Base-by-base conservation (phyloP, 208 protist species). In the Trypanosoma caninum region DNA sequence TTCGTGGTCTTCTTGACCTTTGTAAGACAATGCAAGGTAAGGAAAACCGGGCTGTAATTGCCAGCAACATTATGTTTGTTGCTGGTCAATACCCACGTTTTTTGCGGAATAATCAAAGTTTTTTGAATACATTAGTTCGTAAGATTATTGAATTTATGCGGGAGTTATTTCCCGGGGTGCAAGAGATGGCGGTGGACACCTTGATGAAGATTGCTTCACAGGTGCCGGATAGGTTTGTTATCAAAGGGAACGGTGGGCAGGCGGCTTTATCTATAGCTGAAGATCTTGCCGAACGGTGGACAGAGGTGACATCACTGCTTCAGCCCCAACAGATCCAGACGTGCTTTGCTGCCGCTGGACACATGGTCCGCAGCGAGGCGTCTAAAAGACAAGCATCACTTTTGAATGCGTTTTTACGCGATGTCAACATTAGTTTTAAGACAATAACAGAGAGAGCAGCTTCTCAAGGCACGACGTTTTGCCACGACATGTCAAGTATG, bases 91-190 rank as follows among this genome's bases (percentile, higher is more conserved):
- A 99, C 74, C 98, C 98, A 7, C 81, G 98, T 59, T 99, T 98
- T 74, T 81, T 99, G n/a, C 78, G 86, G 18, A 87, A 81, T n/a
- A 97, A 99, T 76, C 95, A 85, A 82, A 95, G 87, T 50, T 99
- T 99, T 76, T 76, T 99, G 35, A 96, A 97, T 59, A 99, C 98
- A 0, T 98, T 99, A 3, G 92, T 98, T 2, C 89, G 95, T 27
- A 99, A 99, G 72, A 85, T 99, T 8, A 99, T 99, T 65, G 98
- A 99, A 69, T 99, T 99, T 70, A 99, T 99, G 98, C 92, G 98
- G 47, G 98, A 99, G 65, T 82, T 80, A 23, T 98, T 99, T 72
- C 95, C 93, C 4, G 99, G 98, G 23, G 98, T 99, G 31, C 97
- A 99, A 77, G 98, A 99, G 73, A 99, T 99, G 99, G 94, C 98